Conservation (phyloP, 352 stramenopile genomes). For the Phytophthora colocasiae region DNA sequence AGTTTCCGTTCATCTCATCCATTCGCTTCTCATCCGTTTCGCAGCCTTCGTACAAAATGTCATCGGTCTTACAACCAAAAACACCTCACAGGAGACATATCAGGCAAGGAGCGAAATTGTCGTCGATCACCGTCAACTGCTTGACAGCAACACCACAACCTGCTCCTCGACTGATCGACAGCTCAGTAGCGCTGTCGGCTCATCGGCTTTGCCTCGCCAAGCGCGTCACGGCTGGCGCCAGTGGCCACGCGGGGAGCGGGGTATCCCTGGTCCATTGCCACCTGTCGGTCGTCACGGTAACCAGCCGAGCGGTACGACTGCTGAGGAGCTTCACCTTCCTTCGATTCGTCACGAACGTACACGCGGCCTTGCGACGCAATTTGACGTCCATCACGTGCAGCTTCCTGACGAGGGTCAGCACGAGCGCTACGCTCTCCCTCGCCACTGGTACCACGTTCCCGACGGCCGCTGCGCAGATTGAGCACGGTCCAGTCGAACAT, state of each 20-base stretch:
- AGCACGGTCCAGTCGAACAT: slow-evolving; percentile 99
- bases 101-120: slow-evolving; percentile 22
- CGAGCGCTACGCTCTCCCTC: slow-evolving; percentile 73
- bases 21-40: slow-evolving; percentile 36
- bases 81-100: slow-evolving; percentile 25
- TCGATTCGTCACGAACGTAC: slow-evolving; percentile 74
- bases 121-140: slow-evolving; percentile 19
- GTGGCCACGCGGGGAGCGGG: slow-evolving; percentile 70
- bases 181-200: slow-evolving; percentile 84
- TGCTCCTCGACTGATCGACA: slow-evolving; percentile 17
- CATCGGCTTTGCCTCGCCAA: slow-evolving; percentile 73
- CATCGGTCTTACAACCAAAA: slow-evolving; percentile 25
- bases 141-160: slow-evolving; percentile 25
- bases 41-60: slow-evolving; percentile 17
- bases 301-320: slow-evolving; percentile 64
- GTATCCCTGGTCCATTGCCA: slow-evolving; percentile 60
- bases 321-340: slow-evolving; percentile 63
- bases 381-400: slow-evolving; percentile 51
- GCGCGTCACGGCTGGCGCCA: slow-evolving; percentile 58
- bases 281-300: slow-evolving; percentile 59
- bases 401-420: slow-evolving; percentile 63
- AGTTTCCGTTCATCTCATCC: slow-evolving; percentile 37
- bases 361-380: slow-evolving; percentile 66
- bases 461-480: slow-evolving; percentile 75
- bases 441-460: slow-evolving; percentile 65